Evolutionary conservation across 495 filamentous ascomycete genomes (phyloP), one percentile per base, ranked within the genome.

Genomic region (Penicillium daleae): DNA sequence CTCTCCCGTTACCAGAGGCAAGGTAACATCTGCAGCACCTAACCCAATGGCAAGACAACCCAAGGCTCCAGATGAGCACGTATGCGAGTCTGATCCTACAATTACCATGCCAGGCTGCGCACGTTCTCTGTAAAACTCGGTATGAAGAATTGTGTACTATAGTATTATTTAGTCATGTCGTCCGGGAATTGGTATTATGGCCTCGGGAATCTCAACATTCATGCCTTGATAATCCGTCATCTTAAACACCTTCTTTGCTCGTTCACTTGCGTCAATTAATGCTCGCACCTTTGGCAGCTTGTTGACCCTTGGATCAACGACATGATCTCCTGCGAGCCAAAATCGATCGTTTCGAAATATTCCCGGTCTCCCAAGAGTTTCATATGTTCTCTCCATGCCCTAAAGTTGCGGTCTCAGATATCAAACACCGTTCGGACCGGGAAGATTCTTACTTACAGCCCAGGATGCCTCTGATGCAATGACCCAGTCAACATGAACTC

Each of bases 271-370:
- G 9, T 76, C 68, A 49, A 83, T 72, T 32, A 83, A 60, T 1
- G 48, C 65, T 65, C 71, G 67, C 9, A 76, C 66, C 22, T 71
- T 63, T 3, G 80, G 79, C 2, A 58, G 50, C 6, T 74, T 35
- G 17, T 74, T 75, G 1, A 74, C 59, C 0, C 78, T 68, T 0
- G 80, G 80, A 51, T 83, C 76, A 17, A 83, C 78, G 12, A 77
- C 67, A 66, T 83, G 80, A 58, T 83, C 80, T 0, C 73, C 74
- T 2, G 75, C 78, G 6, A 83, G 71, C 80, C 80, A 83, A 57
- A 83, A 76, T 8, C 80, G 69, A 59, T 83, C 80, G 60, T 82
- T 83, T 27, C 80, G 78, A 37, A 70, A 79, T 56, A 81, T 77
- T 4, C 71, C 71, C 4, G 79, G 74, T 24, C 58, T 65, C 4